Evolutionary conservation across 2,329 filamentous ascomycete genomes (phyloP).

Genomic region (Hypoxylon sp.): DNA sequence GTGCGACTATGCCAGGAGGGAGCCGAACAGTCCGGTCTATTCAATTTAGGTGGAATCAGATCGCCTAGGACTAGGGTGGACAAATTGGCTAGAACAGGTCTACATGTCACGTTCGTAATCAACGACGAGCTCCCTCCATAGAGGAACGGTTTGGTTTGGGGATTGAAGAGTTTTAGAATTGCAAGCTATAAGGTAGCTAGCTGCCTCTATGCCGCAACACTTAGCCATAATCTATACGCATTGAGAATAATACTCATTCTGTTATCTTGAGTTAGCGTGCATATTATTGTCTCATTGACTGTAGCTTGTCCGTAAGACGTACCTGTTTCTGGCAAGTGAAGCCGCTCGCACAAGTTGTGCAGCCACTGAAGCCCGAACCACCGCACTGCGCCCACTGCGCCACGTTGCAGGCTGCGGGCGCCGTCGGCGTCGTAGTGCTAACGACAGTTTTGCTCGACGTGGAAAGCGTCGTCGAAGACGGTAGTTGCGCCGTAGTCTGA

Average conservation of each 20-base stretch:
- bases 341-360: conserved; percentile 38
- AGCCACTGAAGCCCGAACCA: conserved; percentile 39
- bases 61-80: not conserved
- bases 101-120: too few relatives aligned
- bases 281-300: not conserved
- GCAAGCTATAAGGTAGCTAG: not conserved
- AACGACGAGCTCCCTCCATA: not conserved
- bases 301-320: conserved; percentile 3
- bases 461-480: conserved; percentile 34
- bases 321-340: conserved; percentile 42
- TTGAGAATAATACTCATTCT: conserved; percentile 35
- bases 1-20: not conserved
- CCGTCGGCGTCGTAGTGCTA: conserved; percentile 33
- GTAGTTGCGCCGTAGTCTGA: conserved; percentile 17
- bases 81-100: not conserved
- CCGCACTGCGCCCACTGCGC: conserved; percentile 39
- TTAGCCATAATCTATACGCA: conserved; percentile 9
- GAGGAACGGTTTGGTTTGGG: not conserved
- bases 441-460: conserved; percentile 42
- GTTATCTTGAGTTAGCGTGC: not conserved
- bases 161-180: not conserved
- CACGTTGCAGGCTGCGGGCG: conserved; percentile 35
- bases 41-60: too few relatives aligned
- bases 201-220: not conserved
- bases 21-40: too few relatives aligned